Evolutionary conservation across 805 yeast genomes (phyloP), one percentile per base, ranked within the genome.

Genomic region (Metschnikowia baotianmanensis): DNA sequence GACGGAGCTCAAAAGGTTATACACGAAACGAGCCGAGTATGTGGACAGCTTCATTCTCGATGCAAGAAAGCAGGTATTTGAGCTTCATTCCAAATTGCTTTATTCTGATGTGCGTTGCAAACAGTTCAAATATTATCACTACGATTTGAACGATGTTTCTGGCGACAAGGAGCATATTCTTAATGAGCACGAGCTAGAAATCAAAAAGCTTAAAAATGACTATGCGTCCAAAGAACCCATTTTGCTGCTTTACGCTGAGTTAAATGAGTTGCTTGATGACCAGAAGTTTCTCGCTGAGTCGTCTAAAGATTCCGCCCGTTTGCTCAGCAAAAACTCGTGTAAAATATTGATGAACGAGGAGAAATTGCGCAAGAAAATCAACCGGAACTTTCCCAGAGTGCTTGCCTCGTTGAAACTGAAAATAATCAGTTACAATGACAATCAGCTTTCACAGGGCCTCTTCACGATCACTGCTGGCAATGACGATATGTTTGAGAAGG

Each of bases 321-420:
- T 90, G 31, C 61, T 84, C 33, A 78, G 83, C 47, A 78, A 86
- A 54, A 82, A 84, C 52, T 83, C 89, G 2, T 90, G 91, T 48
- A 82, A 81, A 45, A 82, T 90, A 18, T 65, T 91, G 43, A 69
- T 85, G 42, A 76, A 83, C 42, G 99, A 91, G 57, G 96, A 89
- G 57, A 82, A 74, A 54, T 68, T 80, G 28, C 68, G 97, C 40
- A 83, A 83, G 50, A 74, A 76, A 39, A 69, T 90, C 6, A 63
- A 76, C n/a, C 78, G 79, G 54, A 76, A 76, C 50, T 65, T 86
- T 50, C 98, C 98, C 0, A 67, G 69, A 26, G 69, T 84, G 0
- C 62, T 86, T 8, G 61, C 65, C 4, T 75, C 69, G 1, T 61
- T 91, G 34, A 75, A 73, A 45, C 30, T 46, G 1, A 74, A 74